These are phyloP conservation scores for Francoa sonchifolia DNA, from an alignment of 441 rosid species.

Conservation along the genomic window DNA sequence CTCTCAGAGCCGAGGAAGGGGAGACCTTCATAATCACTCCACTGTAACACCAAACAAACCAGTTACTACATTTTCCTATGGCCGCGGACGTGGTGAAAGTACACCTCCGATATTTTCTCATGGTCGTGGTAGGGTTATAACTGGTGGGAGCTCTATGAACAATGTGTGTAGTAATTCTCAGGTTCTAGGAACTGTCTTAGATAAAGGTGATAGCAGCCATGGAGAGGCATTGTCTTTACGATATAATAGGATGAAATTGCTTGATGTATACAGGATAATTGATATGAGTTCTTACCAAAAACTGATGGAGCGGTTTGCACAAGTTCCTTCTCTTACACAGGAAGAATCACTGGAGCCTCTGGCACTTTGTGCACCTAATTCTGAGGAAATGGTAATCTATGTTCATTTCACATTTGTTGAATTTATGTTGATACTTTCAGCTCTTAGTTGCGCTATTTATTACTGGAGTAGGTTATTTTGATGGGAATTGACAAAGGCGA, in stretches of 20 bases:
- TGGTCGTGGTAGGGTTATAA: slow-evolving; percentile 51
- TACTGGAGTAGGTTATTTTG: slow-evolving; percentile 41
- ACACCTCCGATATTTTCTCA: slow-evolving; percentile 36
- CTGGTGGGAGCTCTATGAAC: slow-evolving; percentile 41
- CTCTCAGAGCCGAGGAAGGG: slow-evolving; percentile 67
- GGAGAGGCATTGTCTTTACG: slow-evolving; percentile 38
- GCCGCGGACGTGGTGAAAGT: slow-evolving; percentile 65
- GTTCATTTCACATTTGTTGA: background rate
- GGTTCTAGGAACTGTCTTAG: slow-evolving; percentile 28
- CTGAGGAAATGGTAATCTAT: slow-evolving; percentile 65
- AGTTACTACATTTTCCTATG: slow-evolving; percentile 40
- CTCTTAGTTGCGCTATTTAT: slow-evolving; percentile 15
- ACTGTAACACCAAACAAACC: slow-evolving; percentile 50
- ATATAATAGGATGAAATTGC: slow-evolving; percentile 68
- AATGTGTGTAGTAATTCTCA: slow-evolving; percentile 31
- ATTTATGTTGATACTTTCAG: slow-evolving; percentile 9
- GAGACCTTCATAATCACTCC: slow-evolving; percentile 57
- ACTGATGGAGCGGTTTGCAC: slow-evolving; percentile 44
- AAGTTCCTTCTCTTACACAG: slow-evolving; percentile 63
- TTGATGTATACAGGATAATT: slow-evolving; percentile 58
- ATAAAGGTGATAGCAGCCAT: slow-evolving; percentile 44
- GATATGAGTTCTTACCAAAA: slow-evolving; percentile 31
- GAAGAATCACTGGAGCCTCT: slow-evolving; percentile 69
- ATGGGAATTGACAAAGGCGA: slow-evolving; percentile 86
- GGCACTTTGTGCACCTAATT: slow-evolving; percentile 58